Evolutionary conservation across 2,329 filamentous ascomycete species (phyloP).

Genomic region (Cryphonectria nitschkei): DNA sequence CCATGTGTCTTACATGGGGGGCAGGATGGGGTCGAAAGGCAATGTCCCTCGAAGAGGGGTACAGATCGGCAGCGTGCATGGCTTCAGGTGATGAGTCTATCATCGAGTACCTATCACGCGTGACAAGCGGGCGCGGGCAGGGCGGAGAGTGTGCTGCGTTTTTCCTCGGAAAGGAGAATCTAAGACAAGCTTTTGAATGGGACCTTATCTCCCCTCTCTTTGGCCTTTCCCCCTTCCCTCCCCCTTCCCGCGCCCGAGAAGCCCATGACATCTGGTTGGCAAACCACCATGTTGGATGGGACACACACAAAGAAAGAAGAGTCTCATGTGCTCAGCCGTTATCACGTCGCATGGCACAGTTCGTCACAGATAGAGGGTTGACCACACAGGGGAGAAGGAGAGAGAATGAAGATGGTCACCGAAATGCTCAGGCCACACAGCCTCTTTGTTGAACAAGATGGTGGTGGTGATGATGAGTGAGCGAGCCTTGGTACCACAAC

Average conservation of each 20-base stretch:
- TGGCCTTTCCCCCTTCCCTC: neutral
- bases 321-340: conserved; percentile 20
- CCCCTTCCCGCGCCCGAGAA: neutral
- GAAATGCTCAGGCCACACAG: neutral
- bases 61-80: conserved; percentile 4
- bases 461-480: neutral
- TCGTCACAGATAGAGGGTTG: neutral
- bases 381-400: conserved; percentile 11
- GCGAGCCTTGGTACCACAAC: neutral
- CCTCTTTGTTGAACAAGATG: neutral
- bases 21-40: neutral
- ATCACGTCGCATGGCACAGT: conserved; percentile 19
- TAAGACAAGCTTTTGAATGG: neutral
- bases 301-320: neutral
- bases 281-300: neutral
- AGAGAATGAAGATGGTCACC: neutral
- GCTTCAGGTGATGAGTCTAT: neutral
- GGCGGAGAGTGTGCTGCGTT: neutral
- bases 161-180: neutral
- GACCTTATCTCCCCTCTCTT: neutral
- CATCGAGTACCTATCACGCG: neutral
- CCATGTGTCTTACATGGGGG: neutral
- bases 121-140: neutral
- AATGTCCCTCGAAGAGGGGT: neutral
- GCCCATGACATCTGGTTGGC: conserved; percentile 7